A percentile compares a stretch with the other conserved stretches of the same genome.
Conservation (phyloP, 768 basidiomycete genomes). For the Amanita molliuscula region DNA sequence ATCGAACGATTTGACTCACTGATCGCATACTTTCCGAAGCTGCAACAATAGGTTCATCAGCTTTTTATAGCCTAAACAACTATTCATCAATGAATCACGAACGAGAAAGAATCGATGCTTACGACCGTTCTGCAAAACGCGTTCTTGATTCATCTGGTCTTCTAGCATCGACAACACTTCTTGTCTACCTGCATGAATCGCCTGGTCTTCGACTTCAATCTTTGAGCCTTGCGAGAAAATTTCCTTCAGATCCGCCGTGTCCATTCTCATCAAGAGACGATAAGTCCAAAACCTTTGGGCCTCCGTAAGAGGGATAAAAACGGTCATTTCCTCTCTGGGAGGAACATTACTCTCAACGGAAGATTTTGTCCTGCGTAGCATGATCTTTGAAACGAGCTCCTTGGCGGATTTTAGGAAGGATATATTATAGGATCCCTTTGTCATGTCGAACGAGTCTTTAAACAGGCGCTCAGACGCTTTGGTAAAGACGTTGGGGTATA, state of each 20-base stretch:
- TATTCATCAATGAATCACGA: constrained; percentile 17
- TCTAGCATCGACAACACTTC: constrained; percentile 30
- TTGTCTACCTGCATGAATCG: constrained; percentile 23
- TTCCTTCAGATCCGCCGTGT: constrained; percentile 33
- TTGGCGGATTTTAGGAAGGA: constrained; percentile 38
- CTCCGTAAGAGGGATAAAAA: constrained; percentile 49
- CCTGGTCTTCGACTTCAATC: constrained; percentile 13
- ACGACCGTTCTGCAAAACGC: constrained; percentile 8
- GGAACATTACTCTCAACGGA: constrained; percentile 36
- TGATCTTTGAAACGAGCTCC: constrained; percentile 37
- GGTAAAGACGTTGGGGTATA: constrained; percentile 46
- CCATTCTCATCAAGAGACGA: constrained; percentile 41
- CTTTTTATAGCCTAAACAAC: constrained; percentile 26
- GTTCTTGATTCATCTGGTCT: constrained; percentile 24
- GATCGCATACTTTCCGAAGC: constrained; percentile 61
- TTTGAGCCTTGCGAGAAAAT: constrained; percentile 28
- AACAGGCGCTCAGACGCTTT: constrained; percentile 35
- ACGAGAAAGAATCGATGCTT: constrained; percentile 11
- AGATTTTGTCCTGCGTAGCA: constrained; percentile 54
- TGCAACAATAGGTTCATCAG: constrained; percentile 67
- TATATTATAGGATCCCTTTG: constrained; percentile 38
- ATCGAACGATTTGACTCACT: constrained; percentile 25
- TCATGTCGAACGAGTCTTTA: constrained; percentile 42
- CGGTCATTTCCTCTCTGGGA: constrained; percentile 44
- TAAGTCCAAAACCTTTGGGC: constrained; percentile 56